These are phyloP conservation scores for Serendipita indica DNA, from an alignment of 768 basidiomycete genomes.

Conservation along the genomic window DNA sequence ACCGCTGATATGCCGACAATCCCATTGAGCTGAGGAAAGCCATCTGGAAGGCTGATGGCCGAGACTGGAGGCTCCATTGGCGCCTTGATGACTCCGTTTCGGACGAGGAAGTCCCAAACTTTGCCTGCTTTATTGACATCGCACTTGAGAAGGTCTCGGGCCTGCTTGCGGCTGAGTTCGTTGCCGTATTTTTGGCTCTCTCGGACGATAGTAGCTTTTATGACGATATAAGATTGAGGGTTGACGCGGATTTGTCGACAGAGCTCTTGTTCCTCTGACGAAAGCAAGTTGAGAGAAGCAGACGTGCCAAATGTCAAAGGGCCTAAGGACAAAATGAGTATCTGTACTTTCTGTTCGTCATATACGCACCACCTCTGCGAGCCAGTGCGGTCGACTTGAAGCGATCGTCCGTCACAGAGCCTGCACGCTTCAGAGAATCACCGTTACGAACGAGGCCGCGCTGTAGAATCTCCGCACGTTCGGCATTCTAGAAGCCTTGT, in stretches of 20 bases:
- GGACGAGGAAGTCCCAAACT: conserved; percentile 87
- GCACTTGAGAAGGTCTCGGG: conserved; percentile 79
- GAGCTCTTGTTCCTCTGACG: conserved; percentile 70
- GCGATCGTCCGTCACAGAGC: conserved; percentile 6
- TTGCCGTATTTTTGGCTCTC: conserved; percentile 86
- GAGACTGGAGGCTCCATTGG: neutral
- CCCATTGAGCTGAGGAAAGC: neutral
- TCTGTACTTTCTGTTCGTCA: neutral
- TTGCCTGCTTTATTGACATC: conserved; percentile 86
- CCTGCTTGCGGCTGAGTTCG: conserved; percentile 74
- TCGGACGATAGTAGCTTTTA: conserved; percentile 88
- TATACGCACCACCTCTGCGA: neutral
- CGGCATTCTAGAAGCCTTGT: neutral
- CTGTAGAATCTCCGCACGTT: conserved; percentile 1
- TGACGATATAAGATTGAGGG: conserved; percentile 87
- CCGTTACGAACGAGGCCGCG: conserved; percentile 3
- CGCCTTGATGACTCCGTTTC: conserved; percentile 38
- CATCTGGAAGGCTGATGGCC: neutral
- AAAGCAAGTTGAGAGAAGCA: conserved; percentile 78
- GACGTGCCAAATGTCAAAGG: conserved; percentile 83
- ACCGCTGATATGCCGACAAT: too few species aligned
- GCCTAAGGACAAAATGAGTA: conserved; percentile 19
- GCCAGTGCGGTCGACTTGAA: conserved; percentile 6
- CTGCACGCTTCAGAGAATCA: conserved; percentile 2
- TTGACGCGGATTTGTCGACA: conserved; percentile 83